phyloP scores from a whole-genome alignment of 2,329 filamentous ascomycete genomes.

The Phoma sp. region DNA sequence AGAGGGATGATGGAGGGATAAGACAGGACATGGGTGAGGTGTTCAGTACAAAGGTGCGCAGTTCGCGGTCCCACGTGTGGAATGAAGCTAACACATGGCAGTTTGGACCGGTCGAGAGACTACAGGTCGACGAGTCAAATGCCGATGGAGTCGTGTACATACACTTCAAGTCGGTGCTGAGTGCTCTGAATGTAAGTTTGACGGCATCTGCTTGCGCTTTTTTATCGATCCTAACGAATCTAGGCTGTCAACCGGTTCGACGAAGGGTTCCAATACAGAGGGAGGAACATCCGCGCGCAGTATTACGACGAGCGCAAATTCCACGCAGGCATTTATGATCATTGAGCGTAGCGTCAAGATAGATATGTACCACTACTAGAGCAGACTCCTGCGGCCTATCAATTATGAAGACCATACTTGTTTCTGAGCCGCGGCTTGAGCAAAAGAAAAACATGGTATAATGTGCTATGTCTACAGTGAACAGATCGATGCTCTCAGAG shows the following conservation, averaged over 20 bases:
- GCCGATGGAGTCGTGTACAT: constrained; percentile 78
- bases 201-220: no score
- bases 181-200: constrained; percentile 76
- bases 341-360: constrained; percentile 14
- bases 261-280: constrained; percentile 91
- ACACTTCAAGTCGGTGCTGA: constrained; percentile 86
- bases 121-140: constrained; percentile 71
- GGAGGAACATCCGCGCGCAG: constrained; percentile 79
- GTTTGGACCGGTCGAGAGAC: constrained; percentile 83
- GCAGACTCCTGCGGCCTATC: no score
- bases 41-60: constrained; percentile 76
- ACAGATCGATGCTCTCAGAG: not conserved
- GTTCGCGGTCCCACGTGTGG: not conserved
- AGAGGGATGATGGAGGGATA: constrained; percentile 66
- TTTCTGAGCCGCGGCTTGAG: no score
- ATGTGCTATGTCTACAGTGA: not conserved
- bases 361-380: no score
- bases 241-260: constrained; percentile 90
- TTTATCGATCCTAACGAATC: constrained; percentile 19
- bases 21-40: constrained; percentile 96
- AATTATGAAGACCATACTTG: no score
- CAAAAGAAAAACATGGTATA: not conserved
- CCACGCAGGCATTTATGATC: constrained; percentile 59
- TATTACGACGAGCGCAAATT: constrained; percentile 88
- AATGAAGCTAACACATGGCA: constrained; percentile 45